phyloP scores from a whole-genome alignment of 441 rosid genomes.

The Codiaeum variegatum region DNA sequence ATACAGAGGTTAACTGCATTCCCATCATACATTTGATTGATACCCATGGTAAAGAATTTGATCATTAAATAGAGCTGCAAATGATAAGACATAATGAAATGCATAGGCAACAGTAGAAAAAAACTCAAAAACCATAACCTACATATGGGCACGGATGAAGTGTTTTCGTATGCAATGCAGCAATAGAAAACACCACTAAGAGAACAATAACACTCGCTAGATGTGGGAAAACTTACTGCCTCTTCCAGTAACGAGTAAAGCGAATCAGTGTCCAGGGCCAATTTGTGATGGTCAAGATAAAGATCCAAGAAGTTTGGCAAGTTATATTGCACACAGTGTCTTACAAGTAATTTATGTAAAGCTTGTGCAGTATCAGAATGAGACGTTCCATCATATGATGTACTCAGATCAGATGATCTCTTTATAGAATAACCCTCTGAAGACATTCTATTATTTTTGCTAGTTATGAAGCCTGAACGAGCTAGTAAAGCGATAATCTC shows the following conservation, averaged over 20 bases:
- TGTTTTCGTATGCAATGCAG: conserved; percentile 3
- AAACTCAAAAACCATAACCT: background rate
- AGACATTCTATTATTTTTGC: conserved; percentile 35
- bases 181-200: conserved; percentile 13
- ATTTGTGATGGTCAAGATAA: conserved; percentile 77
- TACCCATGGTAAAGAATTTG: background rate
- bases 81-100: background rate
- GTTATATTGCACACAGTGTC: conserved; percentile 62
- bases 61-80: background rate
- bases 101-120: background rate
- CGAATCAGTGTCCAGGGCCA: conserved; percentile 61
- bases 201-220: conserved; percentile 27
- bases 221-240: conserved; percentile 70
- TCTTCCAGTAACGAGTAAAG: conserved; percentile 60
- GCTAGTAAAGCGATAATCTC: conserved; percentile 77
- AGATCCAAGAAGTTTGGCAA: conserved; percentile 92
- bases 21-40: background rate
- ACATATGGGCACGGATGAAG: background rate
- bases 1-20: background rate
- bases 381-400: conserved; percentile 39
- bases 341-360: conserved; percentile 66
- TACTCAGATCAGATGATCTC: conserved; percentile 46
- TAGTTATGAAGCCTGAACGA: conserved; percentile 68
- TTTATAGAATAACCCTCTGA: conserved; percentile 41
- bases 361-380: conserved; percentile 44